Base-by-base conservation (phyloP, 2,329 filamentous ascomycete species). In the Fusarium coicis region DNA sequence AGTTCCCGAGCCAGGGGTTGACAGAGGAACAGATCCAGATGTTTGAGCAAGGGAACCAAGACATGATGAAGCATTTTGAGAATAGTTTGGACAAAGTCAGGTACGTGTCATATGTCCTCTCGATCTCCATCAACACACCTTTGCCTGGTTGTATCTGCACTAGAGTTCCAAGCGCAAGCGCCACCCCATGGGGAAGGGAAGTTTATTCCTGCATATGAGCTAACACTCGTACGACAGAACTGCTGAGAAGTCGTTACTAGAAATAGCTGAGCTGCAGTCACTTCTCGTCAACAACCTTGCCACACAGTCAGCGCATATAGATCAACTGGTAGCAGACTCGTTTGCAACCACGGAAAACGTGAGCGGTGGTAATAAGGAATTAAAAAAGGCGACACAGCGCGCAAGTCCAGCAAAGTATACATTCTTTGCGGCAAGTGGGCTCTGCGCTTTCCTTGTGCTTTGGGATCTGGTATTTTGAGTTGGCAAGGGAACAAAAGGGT, bases 1-100 rank as follows among this genome's bases (percentile, higher is more conserved):
- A 70, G 32, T 54, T 73, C 21, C 56, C 70, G 36, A 77, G 83
- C 56, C 83, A 90, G 46, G 89, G 91, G 70, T 85, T 98, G 69
- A 94, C 93, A 23, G 87, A 91, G 28, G 95, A 98, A 79, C 96
- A 98, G 82, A 85, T 96, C 58, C 96, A 98, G 81, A 89, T 97
- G 80, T 98, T 99, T 84, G 95, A 96, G 76, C 90, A 94, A 82
- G 95, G 97, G 79, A 98, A 98, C 80, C 92, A 95, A 81, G 92
- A 94, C 72, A 95, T 99, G 91, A 87, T 98, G 76, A 93, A 93
- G 81, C 93, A 97, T 82, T 97, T 97, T 82, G 94, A 98, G 82
- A 94, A 93, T 83, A 95, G 93, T n/a, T 85, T 98, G 80, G 93
- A 95, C 81, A 96, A 98, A 87, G 94, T 98, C 74, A 93, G 93